Conservation (phyloP, 805 yeast species). For the Candida xiaguanensis region DNA sequence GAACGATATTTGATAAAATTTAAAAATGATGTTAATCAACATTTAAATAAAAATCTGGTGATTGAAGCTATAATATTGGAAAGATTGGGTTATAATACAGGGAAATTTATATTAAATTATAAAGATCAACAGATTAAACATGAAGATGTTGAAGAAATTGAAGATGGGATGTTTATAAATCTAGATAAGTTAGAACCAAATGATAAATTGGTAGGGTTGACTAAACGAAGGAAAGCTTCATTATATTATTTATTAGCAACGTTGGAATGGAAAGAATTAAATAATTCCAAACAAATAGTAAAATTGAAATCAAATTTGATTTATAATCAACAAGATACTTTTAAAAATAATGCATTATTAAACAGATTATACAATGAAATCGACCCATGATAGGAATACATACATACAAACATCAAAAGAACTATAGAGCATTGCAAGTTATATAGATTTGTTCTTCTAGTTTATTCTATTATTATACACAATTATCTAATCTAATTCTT, state of each 20-base stretch:
- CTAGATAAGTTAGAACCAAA: constrained; percentile 29
- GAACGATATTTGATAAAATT: constrained; percentile 44
- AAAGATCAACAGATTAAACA: constrained; percentile 3
- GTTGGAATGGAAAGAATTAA: constrained; percentile 52
- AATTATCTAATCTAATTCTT: constrained; percentile 29
- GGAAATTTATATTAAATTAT: constrained; percentile 34
- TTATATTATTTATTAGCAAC: constrained; percentile 77
- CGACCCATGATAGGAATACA: no score
- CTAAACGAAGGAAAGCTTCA: constrained; percentile 68
- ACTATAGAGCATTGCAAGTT: no score
- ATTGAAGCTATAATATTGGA: constrained; percentile 44
- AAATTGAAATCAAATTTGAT: constrained; percentile 23
- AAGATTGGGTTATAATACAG: constrained; percentile 42
- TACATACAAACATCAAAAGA: no score
- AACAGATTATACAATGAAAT: constrained; percentile 13
- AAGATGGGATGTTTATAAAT: constrained; percentile 34
- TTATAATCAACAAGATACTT: constrained; percentile 16
- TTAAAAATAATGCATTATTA: constrained; percentile 25
- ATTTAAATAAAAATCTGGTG: constrained; percentile 32
- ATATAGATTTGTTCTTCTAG: no score
- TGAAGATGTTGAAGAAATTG: constrained; percentile 13
- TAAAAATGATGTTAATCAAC: constrained; percentile 43
- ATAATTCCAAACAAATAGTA: constrained; percentile 23
- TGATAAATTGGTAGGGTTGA: constrained; percentile 46
- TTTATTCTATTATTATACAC: no score